Conservation (phyloP, 495 filamentous ascomycete species). For the Aspergillus funiculosus region DNA sequence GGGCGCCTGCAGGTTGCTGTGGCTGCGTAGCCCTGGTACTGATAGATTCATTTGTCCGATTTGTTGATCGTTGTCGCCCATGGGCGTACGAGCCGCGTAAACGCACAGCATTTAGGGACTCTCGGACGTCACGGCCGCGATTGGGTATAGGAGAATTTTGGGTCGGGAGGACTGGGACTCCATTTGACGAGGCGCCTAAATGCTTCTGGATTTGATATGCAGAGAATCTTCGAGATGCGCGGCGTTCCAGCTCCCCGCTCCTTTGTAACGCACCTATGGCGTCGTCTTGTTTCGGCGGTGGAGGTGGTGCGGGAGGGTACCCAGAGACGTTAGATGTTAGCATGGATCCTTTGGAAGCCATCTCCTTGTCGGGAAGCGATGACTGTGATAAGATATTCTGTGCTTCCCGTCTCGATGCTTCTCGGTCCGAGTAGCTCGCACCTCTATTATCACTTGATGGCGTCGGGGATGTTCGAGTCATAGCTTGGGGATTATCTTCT, state of each 20-base stretch:
- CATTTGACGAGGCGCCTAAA: constrained; percentile 71
- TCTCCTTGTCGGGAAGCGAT: constrained; percentile 49
- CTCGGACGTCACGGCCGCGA: constrained; percentile 77
- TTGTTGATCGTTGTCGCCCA: constrained; percentile 54
- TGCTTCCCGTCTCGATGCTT: constrained; percentile 45
- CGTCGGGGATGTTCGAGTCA: constrained; percentile 43
- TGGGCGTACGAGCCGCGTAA: constrained; percentile 64
- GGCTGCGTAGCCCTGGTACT: constrained; percentile 50
- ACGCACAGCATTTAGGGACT: constrained; percentile 89
- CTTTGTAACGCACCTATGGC: constrained; percentile 85
- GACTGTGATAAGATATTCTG: constrained; percentile 49
- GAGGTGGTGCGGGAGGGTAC: constrained; percentile 63
- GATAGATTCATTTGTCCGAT: constrained; percentile 52
- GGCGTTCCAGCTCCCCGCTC: constrained; percentile 85
- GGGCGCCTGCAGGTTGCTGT: constrained; percentile 53
- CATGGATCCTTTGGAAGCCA: constrained; percentile 33
- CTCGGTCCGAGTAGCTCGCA: constrained; percentile 35
- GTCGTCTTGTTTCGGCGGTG: constrained; percentile 78
- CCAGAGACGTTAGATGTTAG: constrained; percentile 30
- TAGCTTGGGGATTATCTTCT: constrained; percentile 38
- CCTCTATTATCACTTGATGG: constrained; percentile 22
- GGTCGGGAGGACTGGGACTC: constrained; percentile 76
- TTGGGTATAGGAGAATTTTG: constrained; percentile 87
- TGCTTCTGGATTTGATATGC: constrained; percentile 94
- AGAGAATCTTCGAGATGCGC: constrained; percentile 89